Base-by-base conservation (phyloP, 495 filamentous ascomycete species). In the Bryoglossum gracile region DNA sequence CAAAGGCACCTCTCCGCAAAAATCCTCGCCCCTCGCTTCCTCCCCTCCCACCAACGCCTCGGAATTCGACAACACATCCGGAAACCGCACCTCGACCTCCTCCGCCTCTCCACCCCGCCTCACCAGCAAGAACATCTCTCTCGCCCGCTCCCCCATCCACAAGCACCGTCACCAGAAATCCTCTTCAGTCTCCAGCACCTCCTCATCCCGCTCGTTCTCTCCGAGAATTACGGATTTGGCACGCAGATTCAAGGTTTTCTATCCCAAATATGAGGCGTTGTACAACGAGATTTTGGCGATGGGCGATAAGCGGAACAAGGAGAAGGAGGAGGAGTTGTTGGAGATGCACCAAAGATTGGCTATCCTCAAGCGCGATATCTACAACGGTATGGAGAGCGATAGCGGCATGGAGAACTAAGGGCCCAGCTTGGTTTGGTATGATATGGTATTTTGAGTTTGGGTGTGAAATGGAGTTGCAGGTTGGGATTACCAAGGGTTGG, bases 31-130 rank as follows among this genome's bases (percentile, higher is more conserved):
- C 3, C 72, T 87, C 30, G 82, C 79, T 19, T 80, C 81, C 3
- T 87, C 84, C n/a, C 84, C 84, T 17, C 84, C 83, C 1, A 79
- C 82, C 13, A 88, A 87, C 62, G 81, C 80, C 4, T 86, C 83
- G 3, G 82, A 87, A 45, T 56, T 82, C 17, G 76, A 60, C n/a
- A 46, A 39, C 23, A 51, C 41, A 37, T 48, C 55, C 19, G 48
- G 55, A 16, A 68, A 51, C 4, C 51, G 51, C 21, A 61, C 48
- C 25, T 54, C 58, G 8, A 48, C 52, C 19, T 58, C 58, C 8
- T 40, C 49, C 5, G 51, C 53, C 2, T 48, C 57, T 14, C 44
- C 49, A 2, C 39, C 28, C 3, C 48, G 38, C 56, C 51, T 6
- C 43, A 54, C 21, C 55, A 55, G 19, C 5, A 35, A 23, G 14